These are phyloP conservation scores for Leucaena leucocephala DNA, from an alignment of 306 rosid species.

Conservation along the genomic window DNA sequence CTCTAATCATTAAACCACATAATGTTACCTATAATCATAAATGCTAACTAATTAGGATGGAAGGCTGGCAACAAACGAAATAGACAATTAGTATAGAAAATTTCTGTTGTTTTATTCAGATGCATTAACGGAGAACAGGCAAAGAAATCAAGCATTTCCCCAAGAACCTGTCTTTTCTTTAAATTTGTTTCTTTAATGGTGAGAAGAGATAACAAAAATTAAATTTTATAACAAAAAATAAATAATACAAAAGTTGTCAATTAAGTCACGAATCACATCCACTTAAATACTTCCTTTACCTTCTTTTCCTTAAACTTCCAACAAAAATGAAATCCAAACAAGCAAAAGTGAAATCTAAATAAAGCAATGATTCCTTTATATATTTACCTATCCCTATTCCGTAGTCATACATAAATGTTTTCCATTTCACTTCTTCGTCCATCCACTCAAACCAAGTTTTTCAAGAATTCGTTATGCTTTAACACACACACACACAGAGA, in stretches of 20 bases:
- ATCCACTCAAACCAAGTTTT: too few relatives aligned
- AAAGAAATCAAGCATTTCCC: conserved; percentile 13
- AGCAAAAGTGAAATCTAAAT: too few relatives aligned
- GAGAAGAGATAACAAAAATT: not conserved
- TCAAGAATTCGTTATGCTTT: too few relatives aligned
- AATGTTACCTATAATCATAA: not conserved
- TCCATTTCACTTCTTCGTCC: not conserved
- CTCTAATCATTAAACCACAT: conserved; percentile 18
- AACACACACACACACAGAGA: too few relatives aligned
- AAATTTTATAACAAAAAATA: not conserved
- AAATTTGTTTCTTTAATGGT: not conserved
- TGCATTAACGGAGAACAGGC: not conserved
- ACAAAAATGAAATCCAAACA: too few relatives aligned
- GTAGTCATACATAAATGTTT: not conserved
- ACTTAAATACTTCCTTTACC: not conserved
- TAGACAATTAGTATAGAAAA: too few relatives aligned
- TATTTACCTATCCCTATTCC: not conserved
- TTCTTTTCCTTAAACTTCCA: not conserved
- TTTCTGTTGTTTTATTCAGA: conserved; percentile 2
- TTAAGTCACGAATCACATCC: not conserved
- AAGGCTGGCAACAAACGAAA: not conserved
- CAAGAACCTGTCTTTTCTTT: not conserved
- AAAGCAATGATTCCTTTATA: not conserved
- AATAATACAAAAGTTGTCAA: not conserved
- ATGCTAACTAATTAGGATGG: not conserved